A percentile compares a stretch with the other conserved stretches of the same genome.
phyloP scores from a whole-genome alignment of 345 rosid species.

The Eucalyptus cloeziana region DNA sequence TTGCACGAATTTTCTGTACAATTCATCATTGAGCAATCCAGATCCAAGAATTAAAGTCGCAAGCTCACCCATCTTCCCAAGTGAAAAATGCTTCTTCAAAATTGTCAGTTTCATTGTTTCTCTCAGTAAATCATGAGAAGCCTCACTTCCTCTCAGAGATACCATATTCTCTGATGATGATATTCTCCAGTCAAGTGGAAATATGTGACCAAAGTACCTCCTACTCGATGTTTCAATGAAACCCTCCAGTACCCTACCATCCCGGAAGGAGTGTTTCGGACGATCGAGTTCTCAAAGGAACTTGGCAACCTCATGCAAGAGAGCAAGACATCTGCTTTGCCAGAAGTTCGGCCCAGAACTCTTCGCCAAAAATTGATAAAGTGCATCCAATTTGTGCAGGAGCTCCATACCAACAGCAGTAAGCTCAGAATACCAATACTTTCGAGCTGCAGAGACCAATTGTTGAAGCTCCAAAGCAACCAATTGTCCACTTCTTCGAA shows the following conservation, averaged over 20 bases:
- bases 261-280: not conserved
- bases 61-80: constrained; percentile 20
- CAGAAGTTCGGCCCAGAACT: constrained; percentile 5
- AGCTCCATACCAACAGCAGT: constrained; percentile 20
- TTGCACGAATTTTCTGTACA: not conserved
- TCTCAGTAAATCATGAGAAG: constrained; percentile 1
- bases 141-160: constrained; percentile 15
- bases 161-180: constrained; percentile 12
- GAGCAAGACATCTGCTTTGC: constrained; percentile 1
- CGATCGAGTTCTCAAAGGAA: constrained; percentile 10
- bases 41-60: constrained; percentile 28
- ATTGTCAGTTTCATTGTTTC: not conserved
- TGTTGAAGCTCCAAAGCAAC: constrained; percentile 3
- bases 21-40: not conserved
- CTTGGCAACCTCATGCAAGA: constrained; percentile 14
- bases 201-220: constrained; percentile 4
- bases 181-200: constrained; percentile 20
- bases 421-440: constrained; percentile 22
- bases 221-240: not conserved
- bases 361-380: not conserved
- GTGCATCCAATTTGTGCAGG: constrained; percentile 12
- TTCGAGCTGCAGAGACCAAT: constrained; percentile 15
- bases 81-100: not conserved
- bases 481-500: not conserved
- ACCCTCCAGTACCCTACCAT: not conserved